Conservation (phyloP, 1,284 basidiomycete genomes). For the Agroathelia rolfsii region DNA sequence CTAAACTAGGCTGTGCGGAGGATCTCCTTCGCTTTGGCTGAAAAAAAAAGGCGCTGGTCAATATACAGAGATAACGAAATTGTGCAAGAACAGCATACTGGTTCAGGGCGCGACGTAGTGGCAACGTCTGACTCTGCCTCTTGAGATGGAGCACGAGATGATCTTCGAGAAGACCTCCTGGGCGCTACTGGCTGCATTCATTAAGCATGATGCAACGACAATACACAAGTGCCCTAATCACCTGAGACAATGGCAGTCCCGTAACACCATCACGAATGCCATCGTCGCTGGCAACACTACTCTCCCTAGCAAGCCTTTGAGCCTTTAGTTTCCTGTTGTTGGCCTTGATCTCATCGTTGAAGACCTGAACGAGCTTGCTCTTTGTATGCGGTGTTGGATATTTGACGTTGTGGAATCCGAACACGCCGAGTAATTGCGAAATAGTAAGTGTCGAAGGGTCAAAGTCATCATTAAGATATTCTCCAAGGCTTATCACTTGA, state of each 20-base stretch:
- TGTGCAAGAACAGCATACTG: conserved; percentile 37
- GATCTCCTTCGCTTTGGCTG: conserved; percentile 53
- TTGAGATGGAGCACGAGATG: conserved; percentile 37
- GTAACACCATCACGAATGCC: conserved; percentile 74
- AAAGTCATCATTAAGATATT: conserved; percentile 81
- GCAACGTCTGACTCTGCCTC: too few species aligned
- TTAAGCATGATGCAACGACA: not conserved
- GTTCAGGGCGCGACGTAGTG: conserved; percentile 25
- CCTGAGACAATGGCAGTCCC: conserved; percentile 34
- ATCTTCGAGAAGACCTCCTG: conserved; percentile 35
- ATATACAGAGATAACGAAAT: conserved; percentile 7
- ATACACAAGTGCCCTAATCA: not conserved
- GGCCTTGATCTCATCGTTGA: conserved; percentile 67
- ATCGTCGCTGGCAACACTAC: conserved; percentile 65
- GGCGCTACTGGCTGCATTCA: conserved; percentile 13
- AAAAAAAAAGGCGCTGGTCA: conserved; percentile 12
- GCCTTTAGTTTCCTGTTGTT: conserved; percentile 52
- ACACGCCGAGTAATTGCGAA: conserved; percentile 70
- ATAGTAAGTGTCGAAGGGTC: conserved; percentile 74
- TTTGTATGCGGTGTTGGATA: conserved; percentile 81
- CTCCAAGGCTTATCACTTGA: conserved; percentile 60
- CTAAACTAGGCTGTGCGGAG: conserved; percentile 61
- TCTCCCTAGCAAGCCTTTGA: conserved; percentile 55
- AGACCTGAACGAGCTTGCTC: conserved; percentile 72
- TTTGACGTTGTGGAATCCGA: conserved; percentile 74